Evolutionary conservation across 225 moss, liverwort and hornwort genomes (phyloP).

Genomic region (Thuidium tamariscinum): DNA sequence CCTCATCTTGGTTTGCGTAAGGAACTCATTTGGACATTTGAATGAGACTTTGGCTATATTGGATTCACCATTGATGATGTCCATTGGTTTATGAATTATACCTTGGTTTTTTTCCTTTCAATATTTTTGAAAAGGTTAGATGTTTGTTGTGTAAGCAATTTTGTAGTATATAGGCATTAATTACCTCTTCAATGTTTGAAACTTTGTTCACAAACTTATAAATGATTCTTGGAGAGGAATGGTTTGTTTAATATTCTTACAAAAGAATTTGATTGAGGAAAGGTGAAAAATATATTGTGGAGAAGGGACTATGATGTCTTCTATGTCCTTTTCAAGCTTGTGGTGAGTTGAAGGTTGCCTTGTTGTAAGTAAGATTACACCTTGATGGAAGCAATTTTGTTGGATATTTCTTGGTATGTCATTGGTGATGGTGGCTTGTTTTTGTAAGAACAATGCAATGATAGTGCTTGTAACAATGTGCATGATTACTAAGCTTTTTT

Average conservation of each 20-base stretch:
- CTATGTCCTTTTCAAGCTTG: neutral
- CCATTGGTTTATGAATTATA: too few species aligned
- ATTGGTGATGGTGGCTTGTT: neutral
- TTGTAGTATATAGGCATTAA: too few species aligned
- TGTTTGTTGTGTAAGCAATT: too few species aligned
- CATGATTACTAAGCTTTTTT: fast-evolving
- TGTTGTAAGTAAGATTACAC: fast-evolving
- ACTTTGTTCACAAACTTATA: neutral
- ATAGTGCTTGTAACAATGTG: too few species aligned
- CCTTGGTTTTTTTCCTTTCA: too few species aligned
- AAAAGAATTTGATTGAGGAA: neutral
- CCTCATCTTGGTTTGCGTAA: neutral
- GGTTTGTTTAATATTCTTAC: too few species aligned
- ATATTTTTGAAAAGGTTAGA: too few species aligned
- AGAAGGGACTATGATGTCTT: fast-evolving
- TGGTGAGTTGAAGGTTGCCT: neutral
- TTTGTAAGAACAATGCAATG: neutral
- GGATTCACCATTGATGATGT: too few species aligned
- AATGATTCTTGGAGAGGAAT: neutral
- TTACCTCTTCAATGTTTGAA: neutral
- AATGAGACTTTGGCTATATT: neutral
- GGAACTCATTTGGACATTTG: neutral
- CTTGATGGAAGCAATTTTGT: neutral
- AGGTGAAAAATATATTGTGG: neutral
- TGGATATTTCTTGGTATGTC: neutral